Evolutionary conservation across 2,329 filamentous ascomycete species (phyloP).

Genomic region (Pseudogymnoascus sp.): DNA sequence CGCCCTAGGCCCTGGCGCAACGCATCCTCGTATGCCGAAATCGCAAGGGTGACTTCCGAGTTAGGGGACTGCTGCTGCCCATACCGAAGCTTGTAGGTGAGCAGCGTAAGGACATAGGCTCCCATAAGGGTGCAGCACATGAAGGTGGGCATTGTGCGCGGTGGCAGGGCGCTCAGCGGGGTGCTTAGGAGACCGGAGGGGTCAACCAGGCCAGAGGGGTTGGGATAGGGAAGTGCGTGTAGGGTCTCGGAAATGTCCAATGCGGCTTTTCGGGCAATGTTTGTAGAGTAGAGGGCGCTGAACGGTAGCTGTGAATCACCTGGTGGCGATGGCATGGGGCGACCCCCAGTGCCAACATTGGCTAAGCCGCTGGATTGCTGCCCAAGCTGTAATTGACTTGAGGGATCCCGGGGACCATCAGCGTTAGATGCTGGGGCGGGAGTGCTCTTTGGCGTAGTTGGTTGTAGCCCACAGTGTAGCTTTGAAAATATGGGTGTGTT

Average conservation of each 20-base stretch:
- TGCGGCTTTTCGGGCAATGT: conserved; percentile 42
- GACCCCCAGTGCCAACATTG: neutral
- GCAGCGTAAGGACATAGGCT: conserved; percentile 30
- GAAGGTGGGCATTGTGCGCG: conserved; percentile 29
- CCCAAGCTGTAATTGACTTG: conserved; percentile 11
- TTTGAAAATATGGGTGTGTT: conserved; percentile 42
- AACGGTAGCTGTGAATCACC: conserved; percentile 33
- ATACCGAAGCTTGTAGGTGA: conserved; percentile 12
- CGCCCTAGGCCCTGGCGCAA: neutral
- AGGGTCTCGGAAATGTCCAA: conserved; percentile 41
- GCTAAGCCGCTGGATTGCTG: neutral
- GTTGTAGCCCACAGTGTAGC: conserved; percentile 42
- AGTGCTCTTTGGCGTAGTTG: conserved; percentile 22
- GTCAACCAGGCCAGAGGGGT: conserved; percentile 22
- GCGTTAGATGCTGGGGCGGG: conserved; percentile 10
- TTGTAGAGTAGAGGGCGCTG: conserved; percentile 39
- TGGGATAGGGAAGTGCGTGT: conserved; percentile 39
- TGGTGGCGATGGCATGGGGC: neutral
- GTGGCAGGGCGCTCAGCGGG: conserved; percentile 11
- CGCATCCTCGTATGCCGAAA: neutral
- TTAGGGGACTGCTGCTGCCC: neutral
- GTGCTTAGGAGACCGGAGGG: neutral
- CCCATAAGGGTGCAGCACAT: conserved; percentile 31
- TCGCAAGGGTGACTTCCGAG: neutral
- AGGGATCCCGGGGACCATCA: neutral